phyloP scores from a whole-genome alignment of 2,329 filamentous ascomycete genomes.

The Paecilomyces variotii region DNA sequence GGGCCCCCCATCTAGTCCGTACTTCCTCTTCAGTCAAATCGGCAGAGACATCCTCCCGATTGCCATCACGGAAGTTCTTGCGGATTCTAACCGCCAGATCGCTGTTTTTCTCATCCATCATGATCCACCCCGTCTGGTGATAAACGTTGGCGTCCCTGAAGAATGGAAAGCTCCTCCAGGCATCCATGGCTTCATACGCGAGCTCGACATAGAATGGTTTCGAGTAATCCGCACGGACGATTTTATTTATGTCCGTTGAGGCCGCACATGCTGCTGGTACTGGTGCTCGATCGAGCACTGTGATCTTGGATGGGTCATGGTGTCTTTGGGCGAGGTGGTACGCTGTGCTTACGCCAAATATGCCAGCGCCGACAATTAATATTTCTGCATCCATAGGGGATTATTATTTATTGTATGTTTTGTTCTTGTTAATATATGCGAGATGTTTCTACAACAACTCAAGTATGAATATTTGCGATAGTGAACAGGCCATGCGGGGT shows the following conservation, averaged over 20 bases:
- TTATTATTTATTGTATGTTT: neutral
- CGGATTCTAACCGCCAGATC: constrained; percentile 46
- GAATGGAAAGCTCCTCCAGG: constrained; percentile 52
- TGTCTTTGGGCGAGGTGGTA: constrained; percentile 50
- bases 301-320: constrained; percentile 38
- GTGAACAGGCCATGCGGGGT: no score
- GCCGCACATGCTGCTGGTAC: constrained; percentile 48
- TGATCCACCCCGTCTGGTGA: constrained; percentile 54
- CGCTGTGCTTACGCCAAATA: constrained; percentile 60
- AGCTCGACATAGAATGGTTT: constrained; percentile 57
- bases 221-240: constrained; percentile 61
- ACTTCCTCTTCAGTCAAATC: constrained; percentile 38
- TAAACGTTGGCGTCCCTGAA: constrained; percentile 46
- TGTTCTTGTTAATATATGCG: no score
- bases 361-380: constrained; percentile 57
- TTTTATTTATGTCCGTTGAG: constrained; percentile 68
- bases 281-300: constrained; percentile 50
- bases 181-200: constrained; percentile 57
- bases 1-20: constrained; percentile 32
- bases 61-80: constrained; percentile 44
- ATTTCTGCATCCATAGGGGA: constrained; percentile 12
- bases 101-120: constrained; percentile 42
- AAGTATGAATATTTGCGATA: no score
- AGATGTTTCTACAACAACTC: no score
- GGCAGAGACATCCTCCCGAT: constrained; percentile 31